These are phyloP conservation scores for Jaltomata sinuosa DNA, from an alignment of 257 asterid genomes.

Conservation along the genomic window DNA sequence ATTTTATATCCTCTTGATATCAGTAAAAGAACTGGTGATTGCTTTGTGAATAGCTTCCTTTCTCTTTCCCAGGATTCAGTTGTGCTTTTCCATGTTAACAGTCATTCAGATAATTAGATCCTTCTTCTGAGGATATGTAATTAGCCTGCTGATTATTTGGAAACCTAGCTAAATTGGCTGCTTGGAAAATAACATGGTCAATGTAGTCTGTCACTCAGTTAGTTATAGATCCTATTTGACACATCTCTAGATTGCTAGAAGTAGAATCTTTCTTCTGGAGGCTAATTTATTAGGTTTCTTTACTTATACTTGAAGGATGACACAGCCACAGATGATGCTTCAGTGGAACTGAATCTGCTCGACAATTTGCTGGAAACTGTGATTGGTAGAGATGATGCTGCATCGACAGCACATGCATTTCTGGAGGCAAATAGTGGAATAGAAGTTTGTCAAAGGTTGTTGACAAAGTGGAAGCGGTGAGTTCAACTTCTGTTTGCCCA, in stretches of 20 bases:
- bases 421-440: conserved; percentile 50
- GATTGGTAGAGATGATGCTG: conserved; percentile 41
- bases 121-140: not conserved
- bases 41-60: not conserved
- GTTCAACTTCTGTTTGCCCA: not conserved
- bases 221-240: not conserved
- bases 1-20: not conserved
- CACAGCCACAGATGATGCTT: conserved; percentile 23
- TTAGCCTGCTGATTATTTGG: not conserved
- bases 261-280: not conserved
- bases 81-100: not conserved
- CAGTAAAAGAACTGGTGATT: not conserved
- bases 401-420: conserved; percentile 46
- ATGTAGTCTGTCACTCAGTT: not conserved
- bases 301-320: conserved; percentile 40
- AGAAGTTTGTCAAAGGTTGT: conserved; percentile 53
- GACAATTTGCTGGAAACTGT: conserved; percentile 42
- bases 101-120: not conserved
- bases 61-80: not conserved
- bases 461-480: conserved; percentile 58
- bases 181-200: not conserved
- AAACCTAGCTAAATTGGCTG: not conserved
- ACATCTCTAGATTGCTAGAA: not conserved
- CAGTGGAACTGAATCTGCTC: conserved; percentile 42
- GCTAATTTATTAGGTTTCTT: not conserved